Evolutionary conservation across 768 basidiomycete genomes (phyloP), one percentile per base, ranked within the genome.

Genomic region (Rhodotorula graminis): DNA sequence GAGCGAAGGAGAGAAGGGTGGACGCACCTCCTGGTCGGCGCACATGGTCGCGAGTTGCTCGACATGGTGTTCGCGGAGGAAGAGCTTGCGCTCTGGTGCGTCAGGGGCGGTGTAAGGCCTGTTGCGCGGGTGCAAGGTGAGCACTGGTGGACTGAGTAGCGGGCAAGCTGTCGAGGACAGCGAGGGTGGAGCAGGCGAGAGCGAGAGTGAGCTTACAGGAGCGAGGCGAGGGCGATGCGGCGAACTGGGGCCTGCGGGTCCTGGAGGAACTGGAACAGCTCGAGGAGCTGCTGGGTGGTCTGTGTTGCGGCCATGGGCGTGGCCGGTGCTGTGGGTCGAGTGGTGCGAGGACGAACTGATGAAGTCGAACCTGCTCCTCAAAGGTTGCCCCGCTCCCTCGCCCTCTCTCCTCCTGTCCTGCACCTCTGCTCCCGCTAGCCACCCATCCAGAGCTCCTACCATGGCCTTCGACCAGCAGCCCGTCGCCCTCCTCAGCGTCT

Each of bases 211-310:
- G 31, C 75, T 3, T 5, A 73, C 75, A 96, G 81, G 25, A 98
- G 85, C 82, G 92, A 91, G 56, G 88, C 85, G 14, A 98, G 84
- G 8, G 95, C 92, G 69, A 96, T 85, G 77, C 90, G 89, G 58
- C 95, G 86, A 29, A 90, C 94, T 78, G 92, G 88, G 0, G 90
- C 91, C 77, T 94, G 95, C 70, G 85, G 85, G 74, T 94, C 92
- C 76, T 88, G 86, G 64, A 98, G 82, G 80, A 98, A 98, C 6
- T 86, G 87, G 21, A 93, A 81, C 33, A 97, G 87, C 88, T 96
- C 81, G n/a, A 75, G 72, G 29, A 82, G 78, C 63, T 69, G 65
- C 37, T 25, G 27, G 8, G 65, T 61, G 37, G 71, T 72, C 59
- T 60, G 58, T 23, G 55, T 46, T 37, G 49, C 40, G 2, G 59